Base-by-base conservation (phyloP, 495 filamentous ascomycete species). In the Talaromyces liani region DNA sequence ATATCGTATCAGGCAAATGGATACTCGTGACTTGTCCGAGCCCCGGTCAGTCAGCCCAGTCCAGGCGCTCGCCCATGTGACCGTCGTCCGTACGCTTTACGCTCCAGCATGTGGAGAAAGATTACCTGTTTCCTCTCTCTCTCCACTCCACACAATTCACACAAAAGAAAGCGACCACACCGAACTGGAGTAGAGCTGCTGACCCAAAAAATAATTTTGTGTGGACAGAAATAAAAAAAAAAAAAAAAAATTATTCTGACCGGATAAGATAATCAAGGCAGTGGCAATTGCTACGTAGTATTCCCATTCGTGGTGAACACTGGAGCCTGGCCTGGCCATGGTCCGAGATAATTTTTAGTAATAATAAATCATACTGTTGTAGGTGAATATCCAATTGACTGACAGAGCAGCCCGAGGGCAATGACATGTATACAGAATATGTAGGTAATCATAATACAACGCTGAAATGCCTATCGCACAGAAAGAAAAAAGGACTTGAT, bases 401-500 rank as follows among this genome's bases (percentile, higher is more conserved):
- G 36, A 16, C 36, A 41, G 9, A 41, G 27, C 14, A 41, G 36
- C 36, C 14, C 36, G 4, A 41, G 36, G 34, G 36, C 36, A 41
- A 14, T 14, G 8, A n/a, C 29, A 41, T 41, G 36, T 41, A 41
- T 41, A 41, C 36, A 41, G 36, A 41, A 24, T 24, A 24, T 24
- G 22, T 24, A 41, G 36, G 16, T 41, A 41, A 16, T 41, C 36
- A 41, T 41, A 41, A 41, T 41, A 41, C 36, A 41, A 41, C 24
- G 39, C 36, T 60, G 63, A 65, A 31, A 64, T 60, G 39, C 36
- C 22, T 36, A 66, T 58, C 6, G 63, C 55, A 60, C 71, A 59
- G 72, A 68, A 64, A 33, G 7, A 33, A 58, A 33, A 58, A 60
- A 36, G 62, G 66, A 73, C 57, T 63, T 63, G 70, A 64, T 68